These are phyloP conservation scores for Sugiyamaella valdiviana DNA, from an alignment of 805 yeast species.

Conservation along the genomic window DNA sequence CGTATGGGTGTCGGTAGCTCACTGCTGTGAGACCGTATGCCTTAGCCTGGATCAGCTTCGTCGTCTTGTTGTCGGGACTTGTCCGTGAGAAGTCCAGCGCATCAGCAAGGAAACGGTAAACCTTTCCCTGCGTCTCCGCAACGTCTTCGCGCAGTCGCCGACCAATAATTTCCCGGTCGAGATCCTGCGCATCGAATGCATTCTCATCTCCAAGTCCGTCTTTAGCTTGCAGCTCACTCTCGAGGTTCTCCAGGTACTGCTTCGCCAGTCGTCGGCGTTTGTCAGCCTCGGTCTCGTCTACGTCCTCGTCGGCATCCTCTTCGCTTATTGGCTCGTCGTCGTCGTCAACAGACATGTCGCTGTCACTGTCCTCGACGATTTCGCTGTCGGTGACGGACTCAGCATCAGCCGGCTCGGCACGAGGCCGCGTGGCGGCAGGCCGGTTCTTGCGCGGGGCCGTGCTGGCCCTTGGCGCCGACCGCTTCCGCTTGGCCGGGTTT, in stretches of 20 bases:
- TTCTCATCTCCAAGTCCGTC: constrained; percentile 33
- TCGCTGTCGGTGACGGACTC: constrained; percentile 23
- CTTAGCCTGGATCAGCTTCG: constrained; percentile 20
- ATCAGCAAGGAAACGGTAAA: constrained; percentile 62
- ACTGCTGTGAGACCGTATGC: constrained; percentile 34
- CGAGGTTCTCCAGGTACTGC: constrained; percentile 77
- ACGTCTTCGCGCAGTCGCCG: constrained; percentile 80
- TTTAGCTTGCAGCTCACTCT: constrained; percentile 38
- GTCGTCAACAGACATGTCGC: constrained; percentile 13
- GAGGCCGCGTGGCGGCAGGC: neutral
- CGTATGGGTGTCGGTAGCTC: constrained; percentile 48
- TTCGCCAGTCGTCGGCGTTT: constrained; percentile 91
- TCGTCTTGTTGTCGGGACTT: constrained; percentile 1
- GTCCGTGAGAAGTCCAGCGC: constrained; percentile 38
- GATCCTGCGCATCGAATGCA: constrained; percentile 79
- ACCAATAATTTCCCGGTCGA: constrained; percentile 80
- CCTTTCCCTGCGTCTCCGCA: constrained; percentile 80
- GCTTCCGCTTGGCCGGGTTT: constrained; percentile 28
- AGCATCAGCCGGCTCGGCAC: neutral
- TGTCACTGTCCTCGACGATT: constrained; percentile 4
- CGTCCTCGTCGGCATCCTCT: constrained; percentile 18
- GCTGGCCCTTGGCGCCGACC: neutral
- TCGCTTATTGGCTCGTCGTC: constrained; percentile 18
- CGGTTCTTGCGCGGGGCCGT: constrained; percentile 3
- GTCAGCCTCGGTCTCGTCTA: constrained; percentile 60